Conservation (phyloP, 208 protist genomes). For the Porcisia deanei region DNA sequence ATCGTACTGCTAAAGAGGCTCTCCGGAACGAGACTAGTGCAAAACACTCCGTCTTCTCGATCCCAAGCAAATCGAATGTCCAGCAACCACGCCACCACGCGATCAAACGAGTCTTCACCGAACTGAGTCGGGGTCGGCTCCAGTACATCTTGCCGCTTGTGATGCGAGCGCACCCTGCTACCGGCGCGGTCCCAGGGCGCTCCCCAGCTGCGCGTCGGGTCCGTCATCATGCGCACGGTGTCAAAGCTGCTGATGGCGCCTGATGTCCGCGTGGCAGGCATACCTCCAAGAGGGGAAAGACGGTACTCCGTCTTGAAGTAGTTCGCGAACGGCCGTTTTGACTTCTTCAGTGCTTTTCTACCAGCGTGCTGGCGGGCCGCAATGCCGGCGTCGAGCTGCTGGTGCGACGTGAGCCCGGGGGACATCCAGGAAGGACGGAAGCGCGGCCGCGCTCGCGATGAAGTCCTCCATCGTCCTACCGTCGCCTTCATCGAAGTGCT, state of each 20-base stretch:
- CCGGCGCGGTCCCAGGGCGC: slow-evolving; percentile 61
- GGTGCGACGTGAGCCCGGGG: slow-evolving; percentile 61
- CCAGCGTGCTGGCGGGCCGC: slow-evolving; percentile 67
- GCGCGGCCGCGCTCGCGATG: slow-evolving; percentile 21
- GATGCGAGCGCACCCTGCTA: slow-evolving; percentile 30
- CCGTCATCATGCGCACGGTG: slow-evolving; percentile 63
- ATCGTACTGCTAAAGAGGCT: slow-evolving; percentile 45
- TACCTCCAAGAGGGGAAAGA: slow-evolving; percentile 38
- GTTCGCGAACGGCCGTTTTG: slow-evolving; percentile 69
- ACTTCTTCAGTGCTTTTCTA: slow-evolving; percentile 73
- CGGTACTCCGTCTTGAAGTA: slow-evolving; percentile 79
- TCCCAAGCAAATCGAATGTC: slow-evolving; percentile 87
- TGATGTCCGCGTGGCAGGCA: slow-evolving; percentile 12
- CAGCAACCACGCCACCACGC: slow-evolving; percentile 54
- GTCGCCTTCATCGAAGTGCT: slow-evolving; percentile 24
- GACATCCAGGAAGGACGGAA: slow-evolving; percentile 57
- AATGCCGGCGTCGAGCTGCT: slow-evolving; percentile 81
- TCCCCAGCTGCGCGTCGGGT: slow-evolving; percentile 49
- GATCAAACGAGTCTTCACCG: slow-evolving; percentile 70
- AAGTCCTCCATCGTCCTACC: slow-evolving; percentile 13
- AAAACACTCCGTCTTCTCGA: slow-evolving; percentile 69
- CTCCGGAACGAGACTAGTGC: slow-evolving; percentile 58
- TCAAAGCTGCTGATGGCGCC: slow-evolving; percentile 51
- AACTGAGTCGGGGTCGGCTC: slow-evolving; percentile 53
- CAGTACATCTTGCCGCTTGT: slow-evolving; percentile 72